Conservation (phyloP, 2,329 filamentous ascomycete species). For the Hawksworthiomyces lignivorus region DNA sequence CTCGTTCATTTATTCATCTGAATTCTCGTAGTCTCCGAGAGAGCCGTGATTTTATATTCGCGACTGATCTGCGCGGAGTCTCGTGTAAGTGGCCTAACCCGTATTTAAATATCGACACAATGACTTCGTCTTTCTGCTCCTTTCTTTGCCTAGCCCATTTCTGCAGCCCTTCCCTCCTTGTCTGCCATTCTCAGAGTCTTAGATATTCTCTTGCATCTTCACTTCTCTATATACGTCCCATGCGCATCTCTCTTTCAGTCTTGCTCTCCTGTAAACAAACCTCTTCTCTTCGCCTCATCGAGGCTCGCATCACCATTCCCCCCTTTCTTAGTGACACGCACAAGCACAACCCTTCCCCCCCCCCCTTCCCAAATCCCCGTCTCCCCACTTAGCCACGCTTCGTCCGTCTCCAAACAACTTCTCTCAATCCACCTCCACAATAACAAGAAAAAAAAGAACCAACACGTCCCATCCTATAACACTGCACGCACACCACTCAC, state of each 20-base stretch:
- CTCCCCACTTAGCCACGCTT: conserved; percentile 15
- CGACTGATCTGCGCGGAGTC: conserved; percentile 2
- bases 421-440: conserved; percentile 11
- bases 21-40: not conserved
- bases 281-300: no score
- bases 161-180: not conserved
- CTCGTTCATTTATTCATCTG: conserved; percentile 1
- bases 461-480: conserved; percentile 9
- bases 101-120: not conserved
- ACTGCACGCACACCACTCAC: conserved; percentile 5
- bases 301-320: not conserved
- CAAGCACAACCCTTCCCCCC: conserved; percentile 2
- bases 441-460: conserved; percentile 4
- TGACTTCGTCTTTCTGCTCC: not conserved
- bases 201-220: not conserved
- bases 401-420: conserved; percentile 7
- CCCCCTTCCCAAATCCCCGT: conserved; percentile 2
- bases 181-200: not conserved
- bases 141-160: not conserved
- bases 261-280: no score
- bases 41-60: conserved; percentile 1
- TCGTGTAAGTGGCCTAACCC: conserved; percentile 9
- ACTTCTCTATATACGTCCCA: not conserved
- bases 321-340: conserved; percentile 1
- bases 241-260: not conserved